Percentiles rank a stretch among this genome's conserved stretches.
Evolutionary conservation across 345 rosid genomes (phyloP).

Genomic region (Lumnitzera racemosa): DNA sequence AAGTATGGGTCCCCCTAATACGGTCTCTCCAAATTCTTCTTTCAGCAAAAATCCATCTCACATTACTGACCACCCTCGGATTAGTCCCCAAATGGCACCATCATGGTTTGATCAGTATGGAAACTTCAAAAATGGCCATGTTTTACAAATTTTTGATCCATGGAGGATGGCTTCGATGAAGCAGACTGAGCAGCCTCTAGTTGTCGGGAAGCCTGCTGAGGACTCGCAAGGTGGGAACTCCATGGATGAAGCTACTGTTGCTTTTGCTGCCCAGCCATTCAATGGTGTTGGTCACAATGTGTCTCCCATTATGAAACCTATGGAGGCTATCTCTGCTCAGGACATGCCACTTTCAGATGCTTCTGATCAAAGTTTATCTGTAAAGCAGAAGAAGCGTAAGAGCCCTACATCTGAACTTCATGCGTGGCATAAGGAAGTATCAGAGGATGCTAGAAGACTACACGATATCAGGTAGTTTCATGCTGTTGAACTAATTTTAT

Average conservation of each 20-base stretch:
- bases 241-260: slow-evolving; percentile 28
- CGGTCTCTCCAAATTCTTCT: slow-evolving; percentile 22
- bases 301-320: slow-evolving; percentile 20
- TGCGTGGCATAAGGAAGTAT: slow-evolving; percentile 67
- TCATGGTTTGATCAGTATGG: slow-evolving; percentile 77
- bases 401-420: slow-evolving; percentile 36
- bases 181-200: slow-evolving; percentile 33
- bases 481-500: background rate
- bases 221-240: slow-evolving; percentile 23
- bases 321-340: slow-evolving; percentile 28
- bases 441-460: slow-evolving; percentile 31
- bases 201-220: slow-evolving; percentile 37
- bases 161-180: slow-evolving; percentile 26
- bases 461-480: slow-evolving; percentile 51
- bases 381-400: slow-evolving; percentile 65
- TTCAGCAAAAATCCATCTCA: slow-evolving; percentile 27
- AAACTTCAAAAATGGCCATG: slow-evolving; percentile 58
- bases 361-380: slow-evolving; percentile 21
- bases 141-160: slow-evolving; percentile 35
- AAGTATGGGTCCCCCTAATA: slow-evolving; percentile 23
- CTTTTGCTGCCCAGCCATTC: slow-evolving; percentile 24
- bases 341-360: slow-evolving; percentile 28
- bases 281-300: slow-evolving; percentile 21
- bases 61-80: slow-evolving; percentile 39
- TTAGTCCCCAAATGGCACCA: slow-evolving; percentile 71